phyloP scores from a whole-genome alignment of 148 eudicot genomes.

The Vaccinium darrowii region DNA sequence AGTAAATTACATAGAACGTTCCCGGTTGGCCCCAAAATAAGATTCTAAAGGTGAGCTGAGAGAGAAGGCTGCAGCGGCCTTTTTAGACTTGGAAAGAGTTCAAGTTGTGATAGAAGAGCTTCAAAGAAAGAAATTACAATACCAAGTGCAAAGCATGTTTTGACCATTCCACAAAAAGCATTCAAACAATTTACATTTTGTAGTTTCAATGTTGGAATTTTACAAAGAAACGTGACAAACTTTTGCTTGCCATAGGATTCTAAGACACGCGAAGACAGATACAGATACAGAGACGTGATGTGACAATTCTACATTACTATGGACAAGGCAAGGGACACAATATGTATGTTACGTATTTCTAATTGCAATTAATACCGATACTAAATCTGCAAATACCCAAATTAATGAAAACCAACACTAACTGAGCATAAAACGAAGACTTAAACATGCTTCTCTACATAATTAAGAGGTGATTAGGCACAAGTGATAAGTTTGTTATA shows the following conservation, averaged over 20 bases:
- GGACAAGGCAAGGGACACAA: neutral
- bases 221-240: neutral
- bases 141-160: neutral
- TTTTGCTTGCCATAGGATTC: neutral
- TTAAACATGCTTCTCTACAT: neutral
- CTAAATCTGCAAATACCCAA: neutral
- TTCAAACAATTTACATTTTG: neutral
- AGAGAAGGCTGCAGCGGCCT: neutral
- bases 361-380: neutral
- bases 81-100: constrained; percentile 10
- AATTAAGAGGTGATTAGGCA: neutral
- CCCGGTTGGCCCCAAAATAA: too few species aligned
- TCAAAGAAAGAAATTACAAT: neutral
- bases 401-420: neutral
- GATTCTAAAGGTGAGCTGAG: neutral
- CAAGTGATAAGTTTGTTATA: neutral
- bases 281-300: neutral
- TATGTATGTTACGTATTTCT: neutral
- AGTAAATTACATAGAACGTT: neutral
- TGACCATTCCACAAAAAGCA: constrained; percentile 3
- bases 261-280: neutral
- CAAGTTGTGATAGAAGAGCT: constrained; percentile 8
- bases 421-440: neutral
- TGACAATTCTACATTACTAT: neutral
- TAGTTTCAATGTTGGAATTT: neutral